Evolutionary conservation across 345 rosid species (phyloP), one percentile per base, ranked within the genome.

Genomic region (Aquilaria yunnanensis): DNA sequence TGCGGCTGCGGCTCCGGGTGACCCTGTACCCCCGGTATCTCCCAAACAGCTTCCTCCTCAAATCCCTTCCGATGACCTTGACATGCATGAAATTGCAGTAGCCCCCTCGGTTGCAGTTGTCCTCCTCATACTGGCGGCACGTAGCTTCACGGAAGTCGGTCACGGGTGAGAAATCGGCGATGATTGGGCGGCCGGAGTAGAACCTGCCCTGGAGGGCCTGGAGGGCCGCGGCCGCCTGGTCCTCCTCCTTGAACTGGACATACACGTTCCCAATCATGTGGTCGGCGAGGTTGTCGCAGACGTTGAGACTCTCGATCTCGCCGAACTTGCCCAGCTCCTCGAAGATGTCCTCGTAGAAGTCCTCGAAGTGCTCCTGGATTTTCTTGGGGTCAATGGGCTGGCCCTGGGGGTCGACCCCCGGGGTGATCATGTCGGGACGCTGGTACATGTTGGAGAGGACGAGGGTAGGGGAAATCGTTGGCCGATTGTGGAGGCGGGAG

Each of bases 1-100:
- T 80, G 37, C 67, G 63, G 63, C 96, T 92, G 70, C 88, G 71
- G 71, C 96, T 92, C 65, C 96, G 64, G 74, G 96, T 88, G 46
- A 77, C 62, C n/a, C 81, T 59, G 60, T 72, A 82, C n/a, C 79
- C 69, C 0, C 81, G 69, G 67, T 81, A 75, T 72, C 87, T 82
- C 57, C 96, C 96, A 67, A 82, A 92, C 29, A 92, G 73, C 70
- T 80, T 81, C 65, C 83, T 82, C 75, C 96, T 81, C 45, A 92
- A 61, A 56, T 92, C 96, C 75, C 84, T 83, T 1, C 96, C 89
- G 55, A 92, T 91, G 73, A 75, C 72, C 75, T 89, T 92, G 54
- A 92, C 88, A 45, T 88, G 96, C 98, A 92, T 86, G 61, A 92
- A 92, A 71, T 91, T 88, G 62, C 97, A 92, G 61, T 88, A 88